Base-by-base conservation (phyloP, 176 grass and related monocot species). In the Oryza meridionalis region DNA sequence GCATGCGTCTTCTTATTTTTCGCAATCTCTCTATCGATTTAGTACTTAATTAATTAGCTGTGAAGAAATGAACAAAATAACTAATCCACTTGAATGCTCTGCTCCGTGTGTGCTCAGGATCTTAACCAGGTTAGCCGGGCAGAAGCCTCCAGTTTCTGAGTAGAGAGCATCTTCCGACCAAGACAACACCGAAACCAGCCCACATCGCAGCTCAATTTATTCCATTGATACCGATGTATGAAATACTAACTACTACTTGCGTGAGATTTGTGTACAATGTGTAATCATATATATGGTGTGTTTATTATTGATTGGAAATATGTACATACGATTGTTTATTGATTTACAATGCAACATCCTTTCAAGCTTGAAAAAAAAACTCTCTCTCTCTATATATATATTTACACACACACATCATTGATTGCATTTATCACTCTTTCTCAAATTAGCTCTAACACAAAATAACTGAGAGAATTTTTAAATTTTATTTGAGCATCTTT, bases 61-160 rank as follows among this genome's bases (percentile, higher is more conserved):
- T 31, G n/a, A 90, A 81, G 26, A 7, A 72, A 27, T 26, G 24
- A 71, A 50, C 3, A 44, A 69, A 63, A 46, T 85, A 8, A 73
- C 37, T 59, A 44, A 65, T 79, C 35, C 19, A 19, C 50, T 7
- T 79, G 25, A 47, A 38, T 80, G 50, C 15, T 17, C 14, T 17
- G 4, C 45, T 68, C 11, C 19, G n/a, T 91, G 26, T 51, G 65
- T 80, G n/a, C 17, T 81, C 69, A 96, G 93, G 86, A 82, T 87
- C 65, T 70, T 90, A 64, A 85, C 81, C 32, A 67, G 70, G 44
- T 46, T 92, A 4, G 8, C 84, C 44, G 45, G 81, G 44, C 90
- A 79, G 1, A 92, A 88, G 47, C 12, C 25, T n/a, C 68, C 50
- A 1, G 10, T 42, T 22, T n/a, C 22, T 8, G 65, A 86, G 27